Base-by-base conservation (phyloP, 2,329 filamentous ascomycete species). In the Thelonectria discophora region DNA sequence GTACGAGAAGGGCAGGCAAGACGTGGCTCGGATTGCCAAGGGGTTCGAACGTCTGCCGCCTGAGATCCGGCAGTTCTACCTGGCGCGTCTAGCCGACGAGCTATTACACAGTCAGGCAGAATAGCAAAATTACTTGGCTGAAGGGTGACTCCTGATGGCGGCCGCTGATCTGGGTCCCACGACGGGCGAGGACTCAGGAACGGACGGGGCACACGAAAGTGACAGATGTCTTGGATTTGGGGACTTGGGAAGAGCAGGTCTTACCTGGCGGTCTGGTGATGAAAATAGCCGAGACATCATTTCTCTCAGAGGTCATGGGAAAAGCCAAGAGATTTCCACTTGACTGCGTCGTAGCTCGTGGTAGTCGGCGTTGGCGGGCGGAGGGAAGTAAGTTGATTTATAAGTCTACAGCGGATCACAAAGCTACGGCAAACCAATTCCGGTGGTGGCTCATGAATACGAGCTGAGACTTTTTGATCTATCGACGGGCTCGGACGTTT, bases 1-100 rank as follows among this genome's bases (percentile, higher is more conserved):
- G 1, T 97, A 96, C 73, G 92, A 97, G 74, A 93, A 91, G 70
- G 91, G 90, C 0, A 83, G 93, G 54, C 83, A 86, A 65, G 91
- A 94, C 69, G 77, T 96, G 6, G 82, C 85, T 46, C 89, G 86
- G 67, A 88, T 97, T 24, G 77, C 80, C 0, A 86, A 82, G 62
- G 81, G 81, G 2, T 93, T 94, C 72, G 82, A 84, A 40, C 85
- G 81, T 10, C 66, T 94, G 27, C 90, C 92, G 3, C 74, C 76
- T 24, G 88, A 90, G 67, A 84, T 91, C 62, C 83, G 85, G n/a
- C 82, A 82, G 46, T 96, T 96, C 71, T 97, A 97, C 76, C 73
- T 96, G 37, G 79, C 86, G 63, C 84, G 92, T 63, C 76, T 97
- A 61, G 90, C 86, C 1, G 84, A 86, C 54, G 93, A 96, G 75